These are phyloP conservation scores for Tephrocybe rancida DNA, from an alignment of 768 basidiomycete species.

Conservation along the genomic window DNA sequence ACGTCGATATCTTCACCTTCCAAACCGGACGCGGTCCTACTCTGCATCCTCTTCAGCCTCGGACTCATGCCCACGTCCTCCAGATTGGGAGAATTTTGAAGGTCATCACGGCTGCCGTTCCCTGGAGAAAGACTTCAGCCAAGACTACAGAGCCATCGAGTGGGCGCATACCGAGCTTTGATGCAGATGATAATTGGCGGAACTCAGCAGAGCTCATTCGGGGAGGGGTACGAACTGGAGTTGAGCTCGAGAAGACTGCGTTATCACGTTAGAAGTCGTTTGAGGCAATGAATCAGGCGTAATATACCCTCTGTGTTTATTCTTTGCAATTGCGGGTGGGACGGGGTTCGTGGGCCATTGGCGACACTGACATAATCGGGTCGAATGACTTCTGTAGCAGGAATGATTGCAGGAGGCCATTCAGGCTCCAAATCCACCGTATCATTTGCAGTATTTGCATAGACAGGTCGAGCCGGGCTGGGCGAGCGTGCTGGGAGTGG, in stretches of 20 bases:
- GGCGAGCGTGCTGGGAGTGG: background rate
- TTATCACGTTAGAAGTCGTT: background rate
- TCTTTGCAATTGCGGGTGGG: background rate
- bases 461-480: background rate
- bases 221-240: background rate
- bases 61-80: constrained; percentile 1
- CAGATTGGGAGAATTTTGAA: background rate
- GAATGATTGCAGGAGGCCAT: background rate
- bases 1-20: background rate
- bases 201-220: background rate
- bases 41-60: constrained; percentile 2
- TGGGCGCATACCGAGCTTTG: background rate
- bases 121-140: no score
- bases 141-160: background rate
- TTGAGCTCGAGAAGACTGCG: background rate
- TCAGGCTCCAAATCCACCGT: constrained; percentile 1
- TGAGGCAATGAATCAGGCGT: background rate
- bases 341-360: constrained; percentile 4
- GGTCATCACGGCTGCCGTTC: background rate
- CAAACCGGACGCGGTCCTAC: background rate
- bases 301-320: background rate
- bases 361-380: background rate
- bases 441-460: constrained; percentile 2
- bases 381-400: constrained; percentile 1
- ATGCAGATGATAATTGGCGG: background rate